Evolutionary conservation across 148 eudicot species (phyloP).

Genomic region (Chenopodium album): DNA sequence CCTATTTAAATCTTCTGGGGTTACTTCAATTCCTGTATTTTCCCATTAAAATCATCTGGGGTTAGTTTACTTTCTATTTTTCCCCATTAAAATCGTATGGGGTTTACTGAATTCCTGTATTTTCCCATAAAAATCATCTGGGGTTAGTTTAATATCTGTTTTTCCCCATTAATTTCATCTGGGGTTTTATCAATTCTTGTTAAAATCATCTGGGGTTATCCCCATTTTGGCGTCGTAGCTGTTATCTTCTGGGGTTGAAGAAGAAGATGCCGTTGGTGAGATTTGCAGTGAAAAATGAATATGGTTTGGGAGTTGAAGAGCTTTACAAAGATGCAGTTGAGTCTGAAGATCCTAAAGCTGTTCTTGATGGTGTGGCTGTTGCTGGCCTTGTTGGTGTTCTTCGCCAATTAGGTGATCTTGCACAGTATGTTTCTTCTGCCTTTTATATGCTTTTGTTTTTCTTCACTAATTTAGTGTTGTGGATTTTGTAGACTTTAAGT

Average conservation of each 20-base stretch:
- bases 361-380: conserved; percentile 87
- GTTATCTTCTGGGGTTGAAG: not conserved
- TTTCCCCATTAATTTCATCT: not conserved
- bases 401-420: conserved; percentile 96
- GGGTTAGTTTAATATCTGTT: not conserved
- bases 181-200: no score
- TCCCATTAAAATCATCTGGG: not conserved
- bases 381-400: conserved; percentile 94
- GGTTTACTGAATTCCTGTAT: not conserved
- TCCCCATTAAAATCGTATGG: not conserved
- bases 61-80: not conserved
- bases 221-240: not conserved
- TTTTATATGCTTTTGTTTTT: not conserved
- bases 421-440: conserved; percentile 51
- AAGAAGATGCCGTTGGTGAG: conserved; percentile 78
- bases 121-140: not conserved
- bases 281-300: conserved; percentile 75
- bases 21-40: not conserved
- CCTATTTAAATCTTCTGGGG: not conserved
- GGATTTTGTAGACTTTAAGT: not conserved
- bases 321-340: conserved; percentile 50
- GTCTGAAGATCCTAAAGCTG: conserved; percentile 78
- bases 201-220: not conserved
- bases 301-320: conserved; percentile 66
- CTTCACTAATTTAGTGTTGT: not conserved